Percentiles rank a stretch among this genome's conserved stretches.
These are phyloP conservation scores for Heliamphora exappendiculata DNA, from an alignment of 148 eudicot species.

Conservation along the genomic window DNA sequence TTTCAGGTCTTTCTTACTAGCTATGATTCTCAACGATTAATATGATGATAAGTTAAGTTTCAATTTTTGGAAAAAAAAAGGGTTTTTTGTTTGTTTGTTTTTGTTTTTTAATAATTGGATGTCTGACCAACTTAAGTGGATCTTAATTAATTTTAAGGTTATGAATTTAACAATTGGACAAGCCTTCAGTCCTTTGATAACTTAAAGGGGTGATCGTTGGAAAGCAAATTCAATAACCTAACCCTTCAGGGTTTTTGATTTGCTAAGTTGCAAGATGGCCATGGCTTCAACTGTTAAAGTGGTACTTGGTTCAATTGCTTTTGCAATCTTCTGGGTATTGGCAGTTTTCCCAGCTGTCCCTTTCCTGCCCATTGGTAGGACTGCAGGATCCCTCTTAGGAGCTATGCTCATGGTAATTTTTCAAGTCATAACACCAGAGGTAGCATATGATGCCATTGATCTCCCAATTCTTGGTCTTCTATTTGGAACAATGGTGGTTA, in stretches of 20 bases:
- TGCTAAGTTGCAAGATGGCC: constrained; percentile 32
- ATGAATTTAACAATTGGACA: too few species aligned
- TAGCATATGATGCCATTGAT: constrained; percentile 88
- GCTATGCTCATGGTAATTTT: constrained; percentile 88
- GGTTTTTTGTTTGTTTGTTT: too few species aligned
- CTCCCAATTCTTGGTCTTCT: constrained; percentile 43
- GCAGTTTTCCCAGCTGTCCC: constrained; percentile 94
- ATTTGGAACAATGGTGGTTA: constrained; percentile 96
- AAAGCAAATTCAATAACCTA: too few species aligned
- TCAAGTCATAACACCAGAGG: constrained; percentile 56
- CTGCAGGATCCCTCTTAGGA: constrained; percentile 88
- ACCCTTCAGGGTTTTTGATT: neutral
- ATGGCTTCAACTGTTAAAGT: constrained; percentile 60
- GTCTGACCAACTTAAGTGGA: too few species aligned
- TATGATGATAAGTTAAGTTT: neutral
- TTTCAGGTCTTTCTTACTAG: constrained; percentile 9
- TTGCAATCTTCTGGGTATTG: constrained; percentile 73
- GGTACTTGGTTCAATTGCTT: constrained; percentile 67
- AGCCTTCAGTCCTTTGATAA: too few species aligned
- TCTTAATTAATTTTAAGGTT: too few species aligned
- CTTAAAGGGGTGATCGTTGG: too few species aligned
- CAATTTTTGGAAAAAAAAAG: neutral
- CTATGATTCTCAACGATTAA: neutral
- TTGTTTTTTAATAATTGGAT: too few species aligned
- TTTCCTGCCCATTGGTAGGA: constrained; percentile 68